Conservation (phyloP, 108 stramenopile species). For the Pseudonitzschia delicatissima region DNA sequence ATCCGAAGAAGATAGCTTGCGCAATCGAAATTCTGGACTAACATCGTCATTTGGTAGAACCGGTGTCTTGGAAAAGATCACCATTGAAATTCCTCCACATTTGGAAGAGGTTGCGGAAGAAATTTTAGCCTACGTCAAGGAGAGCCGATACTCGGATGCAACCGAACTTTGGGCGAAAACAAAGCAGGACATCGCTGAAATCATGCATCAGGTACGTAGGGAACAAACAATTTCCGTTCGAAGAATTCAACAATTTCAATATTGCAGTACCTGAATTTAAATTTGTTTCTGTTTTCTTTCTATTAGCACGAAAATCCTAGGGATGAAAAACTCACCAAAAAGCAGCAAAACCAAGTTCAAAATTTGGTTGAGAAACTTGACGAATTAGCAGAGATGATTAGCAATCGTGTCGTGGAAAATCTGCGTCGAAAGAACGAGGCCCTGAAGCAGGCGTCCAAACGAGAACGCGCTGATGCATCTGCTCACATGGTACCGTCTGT, state of each 20-base stretch:
- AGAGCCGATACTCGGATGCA: slow-evolving; percentile 79
- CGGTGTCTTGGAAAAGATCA: slow-evolving; percentile 19
- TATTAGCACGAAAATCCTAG: slow-evolving; percentile 39
- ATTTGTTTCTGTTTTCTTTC: slow-evolving; percentile 2
- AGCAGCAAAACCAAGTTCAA: slow-evolving; percentile 49
- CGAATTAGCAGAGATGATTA: slow-evolving; percentile 54
- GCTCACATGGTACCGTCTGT: slow-evolving; percentile 61
- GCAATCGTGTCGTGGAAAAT: slow-evolving; percentile 69
- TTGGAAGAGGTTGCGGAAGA: slow-evolving; percentile 74
- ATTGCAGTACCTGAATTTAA: not conserved
- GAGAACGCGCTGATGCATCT: slow-evolving; percentile 70
- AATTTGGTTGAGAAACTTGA: slow-evolving; percentile 45
- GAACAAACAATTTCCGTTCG: not conserved
- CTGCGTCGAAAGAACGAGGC: slow-evolving; percentile 84
- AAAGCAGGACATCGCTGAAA: slow-evolving; percentile 59
- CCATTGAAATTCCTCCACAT: slow-evolving; percentile 73
- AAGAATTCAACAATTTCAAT: not conserved
- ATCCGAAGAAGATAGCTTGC: slow-evolving; percentile 15
- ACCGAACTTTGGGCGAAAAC: slow-evolving; percentile 76
- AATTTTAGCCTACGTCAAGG: slow-evolving; percentile 74
- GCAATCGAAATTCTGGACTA: slow-evolving; percentile 7
- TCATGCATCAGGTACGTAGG: slow-evolving; percentile 49
- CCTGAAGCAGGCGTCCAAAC: slow-evolving; percentile 70
- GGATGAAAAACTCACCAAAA: slow-evolving; percentile 54
- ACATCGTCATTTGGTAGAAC: slow-evolving; percentile 10